Evolutionary conservation across 768 basidiomycete genomes (phyloP), one percentile per base, ranked within the genome.

Genomic region (Saitozyma podzolica): DNA sequence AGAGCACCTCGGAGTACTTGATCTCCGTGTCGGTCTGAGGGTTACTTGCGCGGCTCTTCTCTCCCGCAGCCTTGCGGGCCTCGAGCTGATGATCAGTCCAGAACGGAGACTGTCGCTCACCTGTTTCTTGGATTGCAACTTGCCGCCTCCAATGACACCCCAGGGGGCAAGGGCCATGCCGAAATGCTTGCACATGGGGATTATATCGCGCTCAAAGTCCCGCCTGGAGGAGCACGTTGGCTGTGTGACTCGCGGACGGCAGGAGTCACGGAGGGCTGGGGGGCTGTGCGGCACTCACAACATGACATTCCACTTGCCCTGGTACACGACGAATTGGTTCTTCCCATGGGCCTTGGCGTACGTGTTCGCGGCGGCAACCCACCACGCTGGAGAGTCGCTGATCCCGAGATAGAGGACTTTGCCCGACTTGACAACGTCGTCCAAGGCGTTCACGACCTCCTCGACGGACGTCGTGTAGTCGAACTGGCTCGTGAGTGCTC

Each of bases 241-340:
- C 11, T 9, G 41, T 8, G n/a, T 29, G 5, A 7, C 37, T n/a
- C n/a, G 29, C 5, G 29, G 29, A 29, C 29, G 29, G 29, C 29
- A 29, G 29, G 29, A 29, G 5, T 29, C 29, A 29, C 29, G 5
- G 2, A 29, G 29, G 29, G 29, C 29, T 29, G 29, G 29, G 29
- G 29, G 29, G 29, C 29, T 29, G 29, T 29, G 29, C 29, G 29
- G 29, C 13, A 56, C 40, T 69, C 72, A 66, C 70, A 8, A 70
- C 65, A 47, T 54, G 43, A 20, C 17, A 39, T n/a, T 61, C 70
- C 68, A 69, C 5, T 48, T 40, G 3, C 67, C 85, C 74, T 85
- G 84, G 68, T 86, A 86, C 29, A 86, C 78, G 20, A 80, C 78
- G 68, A 86, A 87, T 1, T 83, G 85, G 0, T 83, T 82, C 56